Evolutionary conservation across 768 basidiomycete genomes (phyloP).

Genomic region (Naganishia friedmannii): DNA sequence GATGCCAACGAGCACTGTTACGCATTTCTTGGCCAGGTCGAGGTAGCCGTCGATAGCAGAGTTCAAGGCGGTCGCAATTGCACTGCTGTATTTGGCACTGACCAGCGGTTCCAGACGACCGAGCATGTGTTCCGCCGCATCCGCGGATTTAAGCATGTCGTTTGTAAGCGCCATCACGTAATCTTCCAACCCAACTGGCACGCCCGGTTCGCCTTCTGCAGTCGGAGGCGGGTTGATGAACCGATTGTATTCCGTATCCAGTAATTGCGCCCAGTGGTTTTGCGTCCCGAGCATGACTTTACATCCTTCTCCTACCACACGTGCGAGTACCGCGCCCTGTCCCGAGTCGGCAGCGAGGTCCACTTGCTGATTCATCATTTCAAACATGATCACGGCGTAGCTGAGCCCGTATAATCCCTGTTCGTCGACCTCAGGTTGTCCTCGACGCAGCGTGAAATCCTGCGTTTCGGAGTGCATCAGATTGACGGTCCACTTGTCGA

Average conservation of each 20-base stretch:
- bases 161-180: conserved; percentile 96
- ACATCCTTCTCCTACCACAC: conserved; percentile 80
- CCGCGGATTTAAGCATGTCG: conserved; percentile 94
- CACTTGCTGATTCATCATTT: conserved; percentile 89
- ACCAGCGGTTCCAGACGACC: conserved; percentile 85
- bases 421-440: conserved; percentile 82
- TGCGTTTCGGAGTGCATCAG: conserved; percentile 84
- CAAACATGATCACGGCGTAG: conserved; percentile 90
- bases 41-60: conserved; percentile 97
- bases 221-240: conserved; percentile 73
- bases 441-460: conserved; percentile 76
- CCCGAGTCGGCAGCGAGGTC: conserved; percentile 93
- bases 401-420: conserved; percentile 88
- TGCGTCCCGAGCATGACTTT: conserved; percentile 87
- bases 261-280: conserved; percentile 75
- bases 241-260: conserved; percentile 82
- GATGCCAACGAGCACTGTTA: conserved; percentile 85
- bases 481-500: conserved; percentile 94
- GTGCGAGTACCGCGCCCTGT: conserved; percentile 86
- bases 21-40: conserved; percentile 97
- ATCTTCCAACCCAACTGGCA: conserved; percentile 82
- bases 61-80: conserved; percentile 82
- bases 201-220: conserved; percentile 35
- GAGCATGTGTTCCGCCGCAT: conserved; percentile 82
- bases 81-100: conserved; percentile 79